Percentiles rank a stretch among this genome's conserved stretches.
Evolutionary conservation across 2,329 filamentous ascomycete genomes (phyloP).

Genomic region (Nothomitra cinnamomea): DNA sequence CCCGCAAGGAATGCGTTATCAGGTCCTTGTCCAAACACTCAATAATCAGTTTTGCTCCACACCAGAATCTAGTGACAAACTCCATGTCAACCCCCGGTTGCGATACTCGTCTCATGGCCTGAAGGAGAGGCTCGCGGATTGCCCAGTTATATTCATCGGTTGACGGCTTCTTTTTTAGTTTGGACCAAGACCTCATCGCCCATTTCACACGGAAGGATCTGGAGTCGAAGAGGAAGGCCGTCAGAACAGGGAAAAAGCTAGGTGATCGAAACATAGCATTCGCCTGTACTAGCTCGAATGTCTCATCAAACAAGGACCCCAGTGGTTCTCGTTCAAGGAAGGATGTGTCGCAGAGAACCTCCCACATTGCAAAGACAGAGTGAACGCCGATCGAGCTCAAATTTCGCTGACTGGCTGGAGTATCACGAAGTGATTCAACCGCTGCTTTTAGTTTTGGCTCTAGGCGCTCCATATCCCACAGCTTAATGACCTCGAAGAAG

Average conservation of each 20-base stretch:
- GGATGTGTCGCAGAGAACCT: constrained; percentile 68
- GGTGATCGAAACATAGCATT: constrained; percentile 64
- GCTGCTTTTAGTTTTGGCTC: constrained; percentile 25
- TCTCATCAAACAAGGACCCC: constrained; percentile 52
- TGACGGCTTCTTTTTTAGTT: constrained; percentile 45
- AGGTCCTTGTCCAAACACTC: constrained; percentile 53
- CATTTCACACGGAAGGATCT: constrained; percentile 48
- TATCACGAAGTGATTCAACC: constrained; percentile 21
- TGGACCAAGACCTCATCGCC: constrained; percentile 51
- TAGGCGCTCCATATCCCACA: constrained; percentile 28
- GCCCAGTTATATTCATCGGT: constrained; percentile 74
- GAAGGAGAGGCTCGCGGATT: constrained; percentile 54
- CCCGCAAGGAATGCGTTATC: constrained; percentile 61
- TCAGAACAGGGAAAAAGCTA: constrained; percentile 64
- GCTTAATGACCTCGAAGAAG: constrained; percentile 28
- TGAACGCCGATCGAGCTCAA: constrained; percentile 34
- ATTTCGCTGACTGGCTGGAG: constrained; percentile 32
- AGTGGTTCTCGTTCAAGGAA: constrained; percentile 39
- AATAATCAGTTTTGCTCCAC: constrained; percentile 58
- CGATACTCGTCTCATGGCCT: constrained; percentile 46
- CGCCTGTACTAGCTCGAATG: constrained; percentile 65
- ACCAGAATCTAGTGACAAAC: constrained; percentile 61
- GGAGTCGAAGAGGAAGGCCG: constrained; percentile 64
- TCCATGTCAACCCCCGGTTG: constrained; percentile 32
- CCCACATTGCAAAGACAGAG: constrained; percentile 68